Evolutionary conservation across 192 early-diverging fungal genomes (phyloP), one percentile per base, ranked within the genome.

Genomic region (Nowakowskiella sp.): DNA sequence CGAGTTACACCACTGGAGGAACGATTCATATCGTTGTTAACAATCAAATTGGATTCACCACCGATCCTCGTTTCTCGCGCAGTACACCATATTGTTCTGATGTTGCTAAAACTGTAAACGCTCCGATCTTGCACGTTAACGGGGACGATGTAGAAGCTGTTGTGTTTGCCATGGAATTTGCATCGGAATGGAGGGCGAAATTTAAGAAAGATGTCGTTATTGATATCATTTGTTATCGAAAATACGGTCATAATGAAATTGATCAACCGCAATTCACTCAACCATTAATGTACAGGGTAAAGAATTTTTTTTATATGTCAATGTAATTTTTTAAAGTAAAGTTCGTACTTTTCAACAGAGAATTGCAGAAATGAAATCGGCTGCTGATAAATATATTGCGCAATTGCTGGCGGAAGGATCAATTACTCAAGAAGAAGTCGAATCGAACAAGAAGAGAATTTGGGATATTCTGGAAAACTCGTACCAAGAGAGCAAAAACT

Each of bases 31-130:
- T 95, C 53, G 82, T 98, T 31, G 88, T 94, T 65, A 98, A 98
- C 84, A 98, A 98, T 82, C 95, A 98, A 75, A 86, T 98, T 54
- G 95, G 95, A 39, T 98, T 98, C 78, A 98, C 95, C 24, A 98
- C 95, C 22, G 92, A 98, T 64, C 95, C 95, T 39, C 82, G 90
- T 29, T 92, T 92, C 65, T 77, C 89, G 34, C 87, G 95, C 36
- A 92, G 90, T 36, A 94, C 91, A 13, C 89, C 88, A 44, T 94
- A 98, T 78, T 93, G 91, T 67, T 89, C 92, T 16, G 95, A 98
- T 60, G 89, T 98, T 49, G 91, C 95, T 44, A 98, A 98, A 72
- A 85, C 90, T 3, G 86, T 96, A 55, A 83, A 83, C 54, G 95
- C 92, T 5, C 95, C 95, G n/a, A 90, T 98, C 26, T 81, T 98